Percentiles rank a stretch among this genome's conserved stretches.
Evolutionary conservation across 768 basidiomycete genomes (phyloP).

Genomic region (Psilocybe cubensis): DNA sequence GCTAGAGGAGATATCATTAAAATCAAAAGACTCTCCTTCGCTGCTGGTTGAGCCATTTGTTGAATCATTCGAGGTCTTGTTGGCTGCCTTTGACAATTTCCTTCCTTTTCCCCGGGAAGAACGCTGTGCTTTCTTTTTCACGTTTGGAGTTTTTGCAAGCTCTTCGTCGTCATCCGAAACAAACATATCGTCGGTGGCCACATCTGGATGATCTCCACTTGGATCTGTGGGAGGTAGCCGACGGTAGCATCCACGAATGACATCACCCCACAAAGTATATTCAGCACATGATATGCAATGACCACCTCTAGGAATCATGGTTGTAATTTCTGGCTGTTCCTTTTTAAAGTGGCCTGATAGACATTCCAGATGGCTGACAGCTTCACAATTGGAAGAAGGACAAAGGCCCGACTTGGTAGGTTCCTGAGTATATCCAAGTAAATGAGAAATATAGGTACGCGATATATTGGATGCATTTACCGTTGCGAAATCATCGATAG

Average conservation of each 20-base stretch:
- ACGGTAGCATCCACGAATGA: constrained; percentile 65
- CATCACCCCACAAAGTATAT: constrained; percentile 72
- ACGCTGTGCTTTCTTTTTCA: constrained; percentile 9
- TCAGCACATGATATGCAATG: constrained; percentile 51
- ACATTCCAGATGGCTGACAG: constrained; percentile 62
- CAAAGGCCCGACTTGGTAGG: constrained; percentile 57
- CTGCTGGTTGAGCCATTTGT: constrained; percentile 17
- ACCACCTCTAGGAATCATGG: constrained; percentile 66
- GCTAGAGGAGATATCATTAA: constrained; percentile 18
- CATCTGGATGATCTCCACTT: constrained; percentile 23
- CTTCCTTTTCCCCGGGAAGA: neutral
- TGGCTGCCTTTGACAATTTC: constrained; percentile 6
- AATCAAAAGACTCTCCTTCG: constrained; percentile 22
- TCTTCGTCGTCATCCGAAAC: constrained; percentile 30
- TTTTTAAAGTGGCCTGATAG: constrained; percentile 40
- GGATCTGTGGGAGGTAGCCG: constrained; percentile 34
- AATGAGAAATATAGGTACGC: neutral
- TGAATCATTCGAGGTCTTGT: constrained; percentile 6
- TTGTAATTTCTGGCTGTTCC: constrained; percentile 19
- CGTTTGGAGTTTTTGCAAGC: constrained; percentile 10
- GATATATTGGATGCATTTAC: constrained; percentile 34
- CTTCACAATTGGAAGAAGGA: constrained; percentile 48
- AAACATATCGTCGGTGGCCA: constrained; percentile 39
- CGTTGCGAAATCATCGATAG: constrained; percentile 40
- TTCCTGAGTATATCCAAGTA: constrained; percentile 39